Evolutionary conservation across 1,139 yeast species (phyloP).

Genomic region (Taphrina deformans): DNA sequence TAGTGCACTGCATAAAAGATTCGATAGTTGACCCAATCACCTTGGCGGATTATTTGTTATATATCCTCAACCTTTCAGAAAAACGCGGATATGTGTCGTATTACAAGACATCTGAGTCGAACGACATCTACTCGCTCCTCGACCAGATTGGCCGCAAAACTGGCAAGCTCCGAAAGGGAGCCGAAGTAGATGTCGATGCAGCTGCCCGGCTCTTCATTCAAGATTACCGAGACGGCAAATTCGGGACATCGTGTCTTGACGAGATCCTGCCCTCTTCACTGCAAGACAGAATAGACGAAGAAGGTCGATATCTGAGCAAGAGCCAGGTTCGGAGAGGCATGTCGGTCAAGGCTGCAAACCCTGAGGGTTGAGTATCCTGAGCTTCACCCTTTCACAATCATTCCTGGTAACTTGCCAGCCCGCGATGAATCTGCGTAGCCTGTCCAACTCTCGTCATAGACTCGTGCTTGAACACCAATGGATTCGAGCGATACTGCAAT

Average conservation of each 20-base stretch:
- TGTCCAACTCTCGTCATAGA: constrained; percentile 97
- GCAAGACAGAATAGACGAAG: constrained; percentile 29
- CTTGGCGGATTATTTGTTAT: constrained; percentile 82
- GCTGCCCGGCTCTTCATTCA: constrained; percentile 70
- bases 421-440: constrained; percentile 48
- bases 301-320: constrained; percentile 26
- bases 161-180: constrained; percentile 42
- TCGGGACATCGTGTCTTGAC: constrained; percentile 48
- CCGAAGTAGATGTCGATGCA: constrained; percentile 45
- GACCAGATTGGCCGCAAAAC: constrained; percentile 53
- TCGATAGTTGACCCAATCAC: constrained; percentile 76
- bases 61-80: constrained; percentile 56
- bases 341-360: neutral
- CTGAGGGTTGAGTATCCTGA: neutral
- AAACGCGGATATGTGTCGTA: constrained; percentile 48
- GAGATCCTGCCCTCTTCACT: constrained; percentile 36
- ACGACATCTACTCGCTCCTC: constrained; percentile 65
- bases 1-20: constrained; percentile 76
- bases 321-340: constrained; percentile 21
- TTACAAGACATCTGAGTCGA: constrained; percentile 63
- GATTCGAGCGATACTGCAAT: constrained; percentile 68
- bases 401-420: constrained; percentile 40
- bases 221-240: constrained; percentile 64
- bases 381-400: constrained; percentile 41
- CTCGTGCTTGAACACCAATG: constrained; percentile 51